Evolutionary conservation across 1,284 basidiomycete genomes (phyloP), one percentile per base, ranked within the genome.

Genomic region (Cutaneotrichosporon cavernicola): DNA sequence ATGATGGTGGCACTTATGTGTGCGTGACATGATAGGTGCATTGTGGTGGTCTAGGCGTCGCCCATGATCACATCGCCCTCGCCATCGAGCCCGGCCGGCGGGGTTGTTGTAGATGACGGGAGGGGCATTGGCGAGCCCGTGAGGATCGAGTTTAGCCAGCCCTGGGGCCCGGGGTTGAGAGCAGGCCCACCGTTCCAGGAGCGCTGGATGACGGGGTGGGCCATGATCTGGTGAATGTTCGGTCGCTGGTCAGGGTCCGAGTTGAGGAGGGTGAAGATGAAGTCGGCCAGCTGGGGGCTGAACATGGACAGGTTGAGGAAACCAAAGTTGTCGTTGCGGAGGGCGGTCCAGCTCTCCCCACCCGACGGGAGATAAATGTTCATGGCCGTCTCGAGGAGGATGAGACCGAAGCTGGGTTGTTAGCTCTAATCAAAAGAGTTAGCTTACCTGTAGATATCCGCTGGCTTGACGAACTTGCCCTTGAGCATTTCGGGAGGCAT

Each of bases 401-500:
- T 91, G 85, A 99, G 89, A 62, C 97, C 97, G 73, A 98, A 86
- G 81, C 93, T 92, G 74, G 9, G 34, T 14, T 30, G 43, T 60
- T 58, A 69, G 65, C 50, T 47, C 34, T 36, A 30, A 14, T 34
- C 32, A 8, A 64, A 51, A 60, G 30, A 30, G 43, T 2, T 9
- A 50, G 81, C 88, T 81, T 76, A 92, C 91, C 90, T 93, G 84
- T 97, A 99, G 61, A 99, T 88, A 82, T 99, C 97, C 56, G 94
- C 96, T 57, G 91, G 91, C 82, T 89, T 91, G 74, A 94, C 89
- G 78, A 97, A 99, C 61, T 85, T 84, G 32, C 95, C 96, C 76
- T 90, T 88, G 61, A 99, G 84, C 63, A 99, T 92, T 81, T 99
- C 97, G 4, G 94, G 93, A n/a, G 97, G 95, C 82, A 99, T 87